Conservation (phyloP, 371 early-diverging fungal species). For the Apophysomyces variabilis region DNA sequence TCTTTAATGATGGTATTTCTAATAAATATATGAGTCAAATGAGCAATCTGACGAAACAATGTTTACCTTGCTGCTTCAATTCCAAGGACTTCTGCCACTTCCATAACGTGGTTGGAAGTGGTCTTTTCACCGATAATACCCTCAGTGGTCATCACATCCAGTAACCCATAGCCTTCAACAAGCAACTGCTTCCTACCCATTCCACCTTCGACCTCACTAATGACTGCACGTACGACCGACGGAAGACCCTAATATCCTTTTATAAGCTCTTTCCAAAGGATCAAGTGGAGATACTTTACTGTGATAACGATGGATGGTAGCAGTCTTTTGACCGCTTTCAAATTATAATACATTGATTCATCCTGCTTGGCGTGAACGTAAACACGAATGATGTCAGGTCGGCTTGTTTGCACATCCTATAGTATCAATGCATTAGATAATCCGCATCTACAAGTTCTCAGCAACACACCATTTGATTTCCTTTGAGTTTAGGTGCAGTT, state of each 20-base stretch:
- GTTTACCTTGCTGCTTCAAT: slow-evolving; percentile 92
- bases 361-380: slow-evolving; percentile 72
- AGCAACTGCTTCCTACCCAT: slow-evolving; percentile 69
- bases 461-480: slow-evolving; percentile 60
- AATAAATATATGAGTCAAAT: not conserved
- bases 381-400: slow-evolving; percentile 77
- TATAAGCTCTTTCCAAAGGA: not conserved
- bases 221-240: slow-evolving; percentile 87
- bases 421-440: not conserved
- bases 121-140: slow-evolving; percentile 85
- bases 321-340: slow-evolving; percentile 86
- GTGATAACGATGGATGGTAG: slow-evolving; percentile 85
- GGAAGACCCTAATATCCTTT: slow-evolving; percentile 75
- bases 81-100: slow-evolving; percentile 91
- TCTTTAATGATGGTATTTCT: slow-evolving; percentile 84
- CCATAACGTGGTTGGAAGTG: slow-evolving; percentile 94
- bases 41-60: not conserved
- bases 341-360: slow-evolving; percentile 68
- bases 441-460: not conserved
- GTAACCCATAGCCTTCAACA: slow-evolving; percentile 96
- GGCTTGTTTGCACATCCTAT: slow-evolving; percentile 76
- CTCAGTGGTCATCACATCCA: slow-evolving; percentile 89
- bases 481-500: slow-evolving; percentile 85
- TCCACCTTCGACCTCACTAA: slow-evolving; percentile 72
- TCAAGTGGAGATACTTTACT: slow-evolving; percentile 12